Evolutionary conservation across 106 monocot genomes (phyloP).

Genomic region (Amphibolis antarctica): DNA sequence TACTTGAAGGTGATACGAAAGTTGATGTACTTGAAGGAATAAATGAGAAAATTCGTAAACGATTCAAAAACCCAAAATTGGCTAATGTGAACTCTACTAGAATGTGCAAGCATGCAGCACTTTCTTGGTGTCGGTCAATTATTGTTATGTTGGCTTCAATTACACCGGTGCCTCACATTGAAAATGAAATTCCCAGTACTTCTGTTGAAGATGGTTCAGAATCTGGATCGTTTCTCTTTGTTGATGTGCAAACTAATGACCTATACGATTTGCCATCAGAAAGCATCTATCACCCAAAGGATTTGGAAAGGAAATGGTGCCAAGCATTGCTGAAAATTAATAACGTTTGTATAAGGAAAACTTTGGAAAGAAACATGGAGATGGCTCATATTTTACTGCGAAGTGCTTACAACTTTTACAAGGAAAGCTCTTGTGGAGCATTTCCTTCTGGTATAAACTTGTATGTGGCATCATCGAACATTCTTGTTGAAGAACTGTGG

Average conservation of each 20-base stretch:
- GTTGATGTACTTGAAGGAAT: slow-evolving; percentile 70
- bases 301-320: slow-evolving; percentile 60
- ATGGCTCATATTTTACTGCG: slow-evolving; percentile 54
- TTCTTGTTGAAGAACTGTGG: slow-evolving; percentile 21
- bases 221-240: slow-evolving; percentile 37
- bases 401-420: slow-evolving; percentile 70
- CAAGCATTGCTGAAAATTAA: slow-evolving; percentile 54
- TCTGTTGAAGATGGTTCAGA: slow-evolving; percentile 10
- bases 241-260: slow-evolving; percentile 78
- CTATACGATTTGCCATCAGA: slow-evolving; percentile 49
- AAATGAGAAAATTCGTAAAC: slow-evolving; percentile 90
- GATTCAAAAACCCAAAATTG: slow-evolving; percentile 87
- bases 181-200: slow-evolving; percentile 8
- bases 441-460: slow-evolving; percentile 80
- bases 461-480: slow-evolving; percentile 38
- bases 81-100: slow-evolving; percentile 43
- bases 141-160: slow-evolving; percentile 61
- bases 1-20: slow-evolving; percentile 48
- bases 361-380: slow-evolving; percentile 66
- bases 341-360: slow-evolving; percentile 47
- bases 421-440: slow-evolving; percentile 71
- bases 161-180: slow-evolving; percentile 43
- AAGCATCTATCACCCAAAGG: slow-evolving; percentile 39
- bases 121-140: slow-evolving; percentile 84
- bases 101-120: slow-evolving; percentile 81